These are phyloP conservation scores for Hericium alpestre DNA, from an alignment of 768 basidiomycete genomes.

Conservation along the genomic window DNA sequence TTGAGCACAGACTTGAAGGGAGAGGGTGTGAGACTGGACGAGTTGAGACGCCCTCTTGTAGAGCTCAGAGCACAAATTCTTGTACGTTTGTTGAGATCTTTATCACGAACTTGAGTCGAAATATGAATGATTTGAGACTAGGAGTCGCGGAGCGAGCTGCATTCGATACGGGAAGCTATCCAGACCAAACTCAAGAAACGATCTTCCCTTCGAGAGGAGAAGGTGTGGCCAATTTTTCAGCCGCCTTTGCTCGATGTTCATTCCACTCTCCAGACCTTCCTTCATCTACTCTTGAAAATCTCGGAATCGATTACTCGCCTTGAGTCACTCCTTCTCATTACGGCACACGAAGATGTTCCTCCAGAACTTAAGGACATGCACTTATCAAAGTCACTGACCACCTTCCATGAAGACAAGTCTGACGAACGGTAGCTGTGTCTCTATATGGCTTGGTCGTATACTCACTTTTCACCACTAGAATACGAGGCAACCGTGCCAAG, in stretches of 20 bases:
- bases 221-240: conserved; percentile 34
- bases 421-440: conserved; percentile 36
- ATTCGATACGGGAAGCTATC: conserved; percentile 59
- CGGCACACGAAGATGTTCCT: conserved; percentile 35
- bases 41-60: conserved; percentile 57
- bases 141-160: conserved; percentile 57
- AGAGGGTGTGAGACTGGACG: conserved; percentile 63
- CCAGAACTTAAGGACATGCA: conserved; percentile 23
- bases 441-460: conserved; percentile 1
- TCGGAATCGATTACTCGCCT: conserved; percentile 86
- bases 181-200: conserved; percentile 70
- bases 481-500: conserved; percentile 58
- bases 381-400: conserved; percentile 21
- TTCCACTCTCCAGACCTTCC: conserved; percentile 45
- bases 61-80: conserved; percentile 55
- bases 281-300: conserved; percentile 83
- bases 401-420: conserved; percentile 24
- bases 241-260: background rate
- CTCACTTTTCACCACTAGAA: conserved; percentile 23
- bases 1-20: conserved; percentile 86
- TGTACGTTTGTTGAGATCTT: conserved; percentile 31
- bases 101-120: background rate
- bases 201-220: conserved; percentile 73
- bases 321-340: conserved; percentile 72
- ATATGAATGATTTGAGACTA: conserved; percentile 15